Evolutionary conservation across 1,139 yeast species (phyloP).

Genomic region (Meyerozyma athensensis): DNA sequence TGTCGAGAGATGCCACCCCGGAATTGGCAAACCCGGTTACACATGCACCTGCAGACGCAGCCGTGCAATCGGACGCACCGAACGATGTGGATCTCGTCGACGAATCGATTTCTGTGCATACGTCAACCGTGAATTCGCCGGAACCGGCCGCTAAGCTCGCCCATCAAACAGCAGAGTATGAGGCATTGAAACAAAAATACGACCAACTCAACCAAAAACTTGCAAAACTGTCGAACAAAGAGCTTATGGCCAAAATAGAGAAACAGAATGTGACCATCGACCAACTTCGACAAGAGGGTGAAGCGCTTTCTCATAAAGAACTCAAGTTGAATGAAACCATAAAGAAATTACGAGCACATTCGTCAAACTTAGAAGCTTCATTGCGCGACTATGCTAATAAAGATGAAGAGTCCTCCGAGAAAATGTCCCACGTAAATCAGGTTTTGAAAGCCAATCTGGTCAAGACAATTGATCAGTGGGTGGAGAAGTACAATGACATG

Average conservation of each 20-base stretch:
- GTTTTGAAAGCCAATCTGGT: slow-evolving; percentile 25
- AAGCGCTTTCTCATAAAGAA: slow-evolving; percentile 69
- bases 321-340: slow-evolving; percentile 63
- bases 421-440: slow-evolving; percentile 32
- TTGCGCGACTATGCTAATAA: slow-evolving; percentile 30
- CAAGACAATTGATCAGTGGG: slow-evolving; percentile 23
- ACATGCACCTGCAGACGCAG: not conserved
- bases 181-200: slow-evolving; percentile 5
- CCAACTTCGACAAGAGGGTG: slow-evolving; percentile 71
- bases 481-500: slow-evolving; percentile 15
- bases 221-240: not conserved
- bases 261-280: slow-evolving; percentile 52
- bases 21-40: not conserved
- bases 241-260: slow-evolving; percentile 3
- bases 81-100: slow-evolving; percentile 5
- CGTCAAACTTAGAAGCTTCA: slow-evolving; percentile 37
- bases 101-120: slow-evolving; percentile 1
- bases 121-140: not conserved
- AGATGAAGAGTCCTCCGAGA: slow-evolving; percentile 24
- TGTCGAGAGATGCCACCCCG: not conserved
- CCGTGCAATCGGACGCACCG: slow-evolving; percentile 3
- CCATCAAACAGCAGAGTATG: no score
- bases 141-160: no score
- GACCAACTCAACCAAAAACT: not conserved
- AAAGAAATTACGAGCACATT: slow-evolving; percentile 53